Evolutionary conservation across 164 flowering plant species (phyloP).

Genomic region (Tetrastigma voinierianum): DNA sequence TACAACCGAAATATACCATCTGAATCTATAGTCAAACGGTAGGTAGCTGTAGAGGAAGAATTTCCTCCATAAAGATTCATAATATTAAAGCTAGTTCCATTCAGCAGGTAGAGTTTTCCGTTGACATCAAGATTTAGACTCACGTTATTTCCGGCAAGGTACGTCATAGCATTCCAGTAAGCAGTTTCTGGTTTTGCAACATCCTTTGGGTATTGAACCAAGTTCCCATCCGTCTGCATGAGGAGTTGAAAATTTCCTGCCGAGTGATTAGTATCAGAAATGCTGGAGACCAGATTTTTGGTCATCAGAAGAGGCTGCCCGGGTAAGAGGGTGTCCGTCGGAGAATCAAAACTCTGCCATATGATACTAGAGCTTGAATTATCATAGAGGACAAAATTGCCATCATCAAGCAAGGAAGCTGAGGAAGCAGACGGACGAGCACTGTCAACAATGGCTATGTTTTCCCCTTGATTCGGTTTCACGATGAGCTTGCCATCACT

Average conservation of each 20-base stretch:
- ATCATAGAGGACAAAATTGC: constrained; percentile 23
- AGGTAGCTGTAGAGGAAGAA: neutral
- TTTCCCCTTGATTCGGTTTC: neutral
- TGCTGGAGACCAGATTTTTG: constrained; percentile 7
- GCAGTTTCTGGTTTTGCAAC: neutral
- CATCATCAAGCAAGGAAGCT: constrained; percentile 22
- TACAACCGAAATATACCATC: constrained; percentile 19
- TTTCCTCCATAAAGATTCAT: neutral
- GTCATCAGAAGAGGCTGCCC: constrained; percentile 9
- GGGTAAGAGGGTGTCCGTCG: constrained; percentile 24
- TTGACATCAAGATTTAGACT: constrained; percentile 10
- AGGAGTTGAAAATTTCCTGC: constrained; percentile 13
- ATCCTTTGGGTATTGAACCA: constrained; percentile 13
- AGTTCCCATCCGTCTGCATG: constrained; percentile 30
- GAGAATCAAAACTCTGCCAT: constrained; percentile 20
- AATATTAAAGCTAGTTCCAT: neutral
- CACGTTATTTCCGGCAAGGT: neutral
- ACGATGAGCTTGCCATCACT: too few relatives aligned
- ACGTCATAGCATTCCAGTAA: constrained; percentile 12
- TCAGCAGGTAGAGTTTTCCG: constrained; percentile 12
- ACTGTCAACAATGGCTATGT: neutral
- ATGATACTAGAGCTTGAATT: neutral
- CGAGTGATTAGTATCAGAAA: constrained; percentile 9
- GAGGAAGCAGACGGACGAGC: constrained; percentile 3
- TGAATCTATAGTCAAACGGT: constrained; percentile 12